Evolutionary conservation across 495 filamentous ascomycete species (phyloP).

Genomic region (Apiosordaria backusii): DNA sequence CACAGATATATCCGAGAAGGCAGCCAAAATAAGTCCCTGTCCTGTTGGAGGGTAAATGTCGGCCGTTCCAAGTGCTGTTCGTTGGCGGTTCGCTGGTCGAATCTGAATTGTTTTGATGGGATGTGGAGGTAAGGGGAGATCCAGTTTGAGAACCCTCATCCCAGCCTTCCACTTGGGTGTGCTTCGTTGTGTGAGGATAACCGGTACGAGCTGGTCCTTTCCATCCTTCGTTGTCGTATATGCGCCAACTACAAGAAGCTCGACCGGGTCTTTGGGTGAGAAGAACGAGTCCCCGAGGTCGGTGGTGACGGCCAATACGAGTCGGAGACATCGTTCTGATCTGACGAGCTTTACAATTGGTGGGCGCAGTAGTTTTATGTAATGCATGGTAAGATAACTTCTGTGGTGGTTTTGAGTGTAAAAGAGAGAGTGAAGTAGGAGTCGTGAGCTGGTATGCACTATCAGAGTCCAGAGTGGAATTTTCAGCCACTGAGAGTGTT

Average conservation of each 20-base stretch:
- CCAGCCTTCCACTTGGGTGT: constrained; percentile 36
- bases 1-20: constrained; percentile 32
- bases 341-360: constrained; percentile 45
- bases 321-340: constrained; percentile 35
- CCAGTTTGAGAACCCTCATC: constrained; percentile 42
- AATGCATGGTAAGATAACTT: constrained; percentile 51
- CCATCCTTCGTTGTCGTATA: constrained; percentile 49
- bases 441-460: neutral
- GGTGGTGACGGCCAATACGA: constrained; percentile 75
- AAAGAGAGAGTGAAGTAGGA: neutral
- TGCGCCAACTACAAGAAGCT: constrained; percentile 47
- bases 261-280: constrained; percentile 58
- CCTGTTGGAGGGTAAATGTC: constrained; percentile 27
- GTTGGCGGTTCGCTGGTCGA: constrained; percentile 31
- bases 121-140: constrained; percentile 29
- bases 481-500: neutral
- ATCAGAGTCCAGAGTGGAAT: neutral
- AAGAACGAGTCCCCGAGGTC: constrained; percentile 87
- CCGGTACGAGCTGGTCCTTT: constrained; percentile 36
- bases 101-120: constrained; percentile 34
- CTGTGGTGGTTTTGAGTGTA: neutral
- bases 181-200: constrained; percentile 19
- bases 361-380: constrained; percentile 71
- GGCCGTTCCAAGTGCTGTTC: constrained; percentile 29
- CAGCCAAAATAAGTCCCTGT: constrained; percentile 37